phyloP scores from a whole-genome alignment of 1,284 basidiomycete species.

The Prillingera fragicola region DNA sequence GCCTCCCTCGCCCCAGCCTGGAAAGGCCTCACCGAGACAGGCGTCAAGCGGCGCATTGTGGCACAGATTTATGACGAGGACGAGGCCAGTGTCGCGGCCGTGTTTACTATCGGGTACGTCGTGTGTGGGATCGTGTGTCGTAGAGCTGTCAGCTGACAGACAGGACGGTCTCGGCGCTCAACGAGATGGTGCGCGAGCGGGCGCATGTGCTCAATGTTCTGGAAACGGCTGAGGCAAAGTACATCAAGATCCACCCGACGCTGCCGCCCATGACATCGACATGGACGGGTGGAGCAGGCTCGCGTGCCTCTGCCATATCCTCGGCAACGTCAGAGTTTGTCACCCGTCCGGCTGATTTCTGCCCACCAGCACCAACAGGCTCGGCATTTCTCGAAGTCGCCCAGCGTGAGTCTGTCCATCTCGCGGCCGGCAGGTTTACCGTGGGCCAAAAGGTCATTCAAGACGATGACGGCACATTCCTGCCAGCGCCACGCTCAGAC shows the following conservation, averaged over 20 bases:
- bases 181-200: constrained; percentile 62
- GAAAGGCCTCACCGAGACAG: constrained; percentile 60
- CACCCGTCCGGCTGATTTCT: neutral
- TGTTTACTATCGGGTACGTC: constrained; percentile 67
- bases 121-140: neutral
- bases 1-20: constrained; percentile 59
- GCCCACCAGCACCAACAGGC: neutral
- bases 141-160: constrained; percentile 1
- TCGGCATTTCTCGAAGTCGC: constrained; percentile 11
- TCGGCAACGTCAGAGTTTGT: neutral
- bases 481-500: constrained; percentile 21
- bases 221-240: constrained; percentile 69
- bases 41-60: constrained; percentile 12
- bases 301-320: neutral
- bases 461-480: constrained; percentile 54
- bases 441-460: constrained; percentile 59
- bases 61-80: neutral
- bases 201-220: constrained; percentile 67
- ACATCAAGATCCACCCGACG: constrained; percentile 61
- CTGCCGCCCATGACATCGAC: constrained; percentile 9
- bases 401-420: constrained; percentile 5
- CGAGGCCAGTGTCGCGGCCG: constrained; percentile 62
- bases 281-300: neutral
- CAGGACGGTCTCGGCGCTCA: constrained; percentile 64
- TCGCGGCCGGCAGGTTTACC: constrained; percentile 61